Percentiles rank a stretch among this genome's conserved stretches.
phyloP scores from a whole-genome alignment of 2,329 filamentous ascomycete species.

The Colletotrichum destructivum region DNA sequence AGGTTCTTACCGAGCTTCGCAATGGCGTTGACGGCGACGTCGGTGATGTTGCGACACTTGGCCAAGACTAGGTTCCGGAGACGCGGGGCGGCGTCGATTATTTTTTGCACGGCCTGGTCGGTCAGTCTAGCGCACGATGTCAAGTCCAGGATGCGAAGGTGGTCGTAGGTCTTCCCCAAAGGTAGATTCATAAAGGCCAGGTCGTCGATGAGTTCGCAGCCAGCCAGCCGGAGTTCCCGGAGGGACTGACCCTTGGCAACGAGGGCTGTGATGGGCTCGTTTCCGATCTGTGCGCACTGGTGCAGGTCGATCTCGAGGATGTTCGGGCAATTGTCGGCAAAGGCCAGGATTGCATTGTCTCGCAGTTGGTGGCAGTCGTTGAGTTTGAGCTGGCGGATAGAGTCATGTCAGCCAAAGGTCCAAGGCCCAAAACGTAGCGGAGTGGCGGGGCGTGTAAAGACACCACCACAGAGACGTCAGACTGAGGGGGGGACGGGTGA shows the following conservation, averaged over 20 bases:
- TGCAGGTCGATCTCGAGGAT: constrained; percentile 97
- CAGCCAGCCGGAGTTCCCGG: constrained; percentile 90
- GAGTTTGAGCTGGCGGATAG: constrained; percentile 80
- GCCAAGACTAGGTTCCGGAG: constrained; percentile 93
- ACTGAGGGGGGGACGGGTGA: background rate
- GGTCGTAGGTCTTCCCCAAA: constrained; percentile 79
- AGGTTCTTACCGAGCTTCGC: constrained; percentile 93
- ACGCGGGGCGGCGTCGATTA: constrained; percentile 87
- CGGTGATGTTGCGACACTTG: constrained; percentile 94
- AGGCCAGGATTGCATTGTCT: constrained; percentile 85
- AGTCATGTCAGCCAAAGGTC: constrained; percentile 49
- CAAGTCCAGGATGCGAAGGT: constrained; percentile 92
- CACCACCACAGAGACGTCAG: background rate
- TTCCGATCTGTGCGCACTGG: constrained; percentile 85
- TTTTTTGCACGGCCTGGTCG: constrained; percentile 89
- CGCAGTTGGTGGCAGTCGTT: constrained; percentile 92
- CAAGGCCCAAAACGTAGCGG: background rate
- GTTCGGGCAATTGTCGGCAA: constrained; percentile 90
- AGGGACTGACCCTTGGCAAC: constrained; percentile 84
- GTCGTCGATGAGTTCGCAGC: constrained; percentile 88
- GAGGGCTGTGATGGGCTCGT: constrained; percentile 85
- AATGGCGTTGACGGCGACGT: constrained; percentile 89
- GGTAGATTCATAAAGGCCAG: constrained; percentile 88
- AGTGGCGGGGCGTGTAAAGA: background rate
- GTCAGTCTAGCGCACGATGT: constrained; percentile 89